These are phyloP conservation scores for Candida broadrunensis DNA, from an alignment of 805 yeast genomes.

Conservation along the genomic window DNA sequence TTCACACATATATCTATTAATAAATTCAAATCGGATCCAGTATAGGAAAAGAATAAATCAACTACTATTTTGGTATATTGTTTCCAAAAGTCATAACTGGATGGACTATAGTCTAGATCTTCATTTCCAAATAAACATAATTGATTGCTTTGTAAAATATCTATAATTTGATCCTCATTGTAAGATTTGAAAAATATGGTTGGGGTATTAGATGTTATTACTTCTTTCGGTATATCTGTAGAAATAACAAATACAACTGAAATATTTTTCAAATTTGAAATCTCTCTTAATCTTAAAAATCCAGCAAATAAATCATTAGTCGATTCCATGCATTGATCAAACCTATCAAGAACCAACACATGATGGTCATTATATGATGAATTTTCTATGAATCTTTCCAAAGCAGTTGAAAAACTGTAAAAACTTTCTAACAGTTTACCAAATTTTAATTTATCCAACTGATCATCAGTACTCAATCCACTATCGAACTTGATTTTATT, in stretches of 20 bases:
- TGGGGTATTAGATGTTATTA: slow-evolving; percentile 40
- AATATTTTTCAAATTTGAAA: slow-evolving; percentile 27
- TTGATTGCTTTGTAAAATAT: slow-evolving; percentile 32
- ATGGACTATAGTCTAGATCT: slow-evolving; percentile 11
- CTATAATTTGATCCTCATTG: slow-evolving; percentile 28
- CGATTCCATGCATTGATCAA: slow-evolving; percentile 46
- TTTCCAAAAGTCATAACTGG: slow-evolving; percentile 32
- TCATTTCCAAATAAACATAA: slow-evolving; percentile 20
- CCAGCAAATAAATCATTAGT: slow-evolving; percentile 38
- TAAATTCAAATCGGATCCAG: slow-evolving; percentile 42
- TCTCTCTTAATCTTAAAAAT: slow-evolving; percentile 43
- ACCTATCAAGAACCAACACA: slow-evolving; percentile 45
- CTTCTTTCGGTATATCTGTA: slow-evolving; percentile 34
- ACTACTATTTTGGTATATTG: slow-evolving; percentile 43
- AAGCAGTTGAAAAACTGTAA: slow-evolving; percentile 35
- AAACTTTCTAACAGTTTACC: slow-evolving; percentile 39
- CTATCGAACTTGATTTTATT: slow-evolving; percentile 35
- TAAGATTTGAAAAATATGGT: slow-evolving; percentile 39
- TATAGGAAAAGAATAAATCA: slow-evolving; percentile 42
- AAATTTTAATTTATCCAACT: slow-evolving; percentile 9
- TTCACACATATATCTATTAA: slow-evolving; percentile 26
- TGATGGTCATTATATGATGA: slow-evolving; percentile 31
- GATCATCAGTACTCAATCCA: slow-evolving; percentile 10
- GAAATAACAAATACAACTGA: slow-evolving; percentile 39
- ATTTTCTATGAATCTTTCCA: slow-evolving; percentile 36